phyloP scores from a whole-genome alignment of 2,329 filamentous ascomycete species.

The Monosporascus sp. region DNA sequence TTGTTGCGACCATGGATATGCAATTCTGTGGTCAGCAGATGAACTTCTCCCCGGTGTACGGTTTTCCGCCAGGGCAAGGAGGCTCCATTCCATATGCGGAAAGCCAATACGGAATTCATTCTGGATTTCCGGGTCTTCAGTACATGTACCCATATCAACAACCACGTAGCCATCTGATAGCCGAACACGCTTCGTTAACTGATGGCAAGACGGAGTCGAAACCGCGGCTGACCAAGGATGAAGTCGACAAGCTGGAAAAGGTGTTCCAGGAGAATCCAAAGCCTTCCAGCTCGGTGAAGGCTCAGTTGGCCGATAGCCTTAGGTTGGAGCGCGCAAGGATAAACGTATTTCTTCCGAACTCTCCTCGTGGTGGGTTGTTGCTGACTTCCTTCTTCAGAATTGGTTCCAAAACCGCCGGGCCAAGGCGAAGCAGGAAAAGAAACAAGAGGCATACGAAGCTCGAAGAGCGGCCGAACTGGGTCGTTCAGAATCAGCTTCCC shows the following conservation, averaged over 20 bases:
- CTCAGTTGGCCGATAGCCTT: slow-evolving; percentile 55
- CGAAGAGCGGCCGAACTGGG: slow-evolving; percentile 33
- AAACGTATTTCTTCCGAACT: slow-evolving; percentile 41
- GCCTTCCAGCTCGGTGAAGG: slow-evolving; percentile 57
- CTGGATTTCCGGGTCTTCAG: slow-evolving; percentile 17
- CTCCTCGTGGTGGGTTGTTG: background rate
- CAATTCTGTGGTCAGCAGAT: slow-evolving; percentile 18
- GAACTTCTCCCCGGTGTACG: slow-evolving; percentile 20
- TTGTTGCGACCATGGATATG: slow-evolving; percentile 22
- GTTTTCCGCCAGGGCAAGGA: slow-evolving; percentile 18
- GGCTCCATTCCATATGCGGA: slow-evolving; percentile 20
- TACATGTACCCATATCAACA: slow-evolving; percentile 26
- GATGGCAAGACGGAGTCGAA: slow-evolving; percentile 34
- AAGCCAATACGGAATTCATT: slow-evolving; percentile 19
- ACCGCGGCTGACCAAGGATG: slow-evolving; percentile 63
- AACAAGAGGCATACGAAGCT: slow-evolving; percentile 45
- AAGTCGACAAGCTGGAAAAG: slow-evolving; percentile 64
- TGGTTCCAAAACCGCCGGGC: slow-evolving; percentile 65
- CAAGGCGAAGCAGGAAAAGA: slow-evolving; percentile 59
- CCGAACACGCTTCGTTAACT: slow-evolving; percentile 17
- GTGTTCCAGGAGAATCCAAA: slow-evolving; percentile 61
- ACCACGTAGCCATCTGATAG: slow-evolving; percentile 17
- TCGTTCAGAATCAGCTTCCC: slow-evolving; percentile 28
- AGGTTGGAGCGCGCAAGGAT: slow-evolving; percentile 58
- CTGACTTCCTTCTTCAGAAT: slow-evolving; percentile 41